Conservation (phyloP, 2,329 filamentous ascomycete species). For the Epicoccum nigrum region DNA sequence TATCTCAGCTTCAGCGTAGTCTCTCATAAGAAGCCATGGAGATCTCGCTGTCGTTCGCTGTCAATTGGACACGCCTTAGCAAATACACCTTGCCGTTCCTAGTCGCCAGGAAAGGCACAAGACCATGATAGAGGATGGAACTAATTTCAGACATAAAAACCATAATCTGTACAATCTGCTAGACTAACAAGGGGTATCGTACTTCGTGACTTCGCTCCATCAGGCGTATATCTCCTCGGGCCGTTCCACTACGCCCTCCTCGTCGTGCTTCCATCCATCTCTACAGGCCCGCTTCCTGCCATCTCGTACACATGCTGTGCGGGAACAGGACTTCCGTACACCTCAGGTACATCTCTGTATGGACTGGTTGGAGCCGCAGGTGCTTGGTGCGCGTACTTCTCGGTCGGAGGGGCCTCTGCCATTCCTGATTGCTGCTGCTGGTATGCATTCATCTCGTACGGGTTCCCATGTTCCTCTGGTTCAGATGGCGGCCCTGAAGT, state of each 20-base stretch:
- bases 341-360: conserved; percentile 7
- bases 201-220: not conserved
- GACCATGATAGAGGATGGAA: no score
- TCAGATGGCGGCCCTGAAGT: conserved; percentile 4
- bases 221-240: not conserved
- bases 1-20: no score
- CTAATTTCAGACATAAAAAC: not conserved
- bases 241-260: not conserved
- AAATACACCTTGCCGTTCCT: no score
- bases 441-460: conserved; percentile 14
- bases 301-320: conserved; percentile 4
- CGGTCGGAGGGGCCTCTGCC: conserved; percentile 3
- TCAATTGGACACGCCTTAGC: no score
- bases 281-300: conserved; percentile 11
- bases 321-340: conserved; percentile 1
- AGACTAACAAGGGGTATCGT: not conserved
- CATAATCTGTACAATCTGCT: not conserved
- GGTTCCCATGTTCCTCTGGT: conserved; percentile 15
- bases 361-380: not conserved
- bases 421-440: conserved; percentile 7
- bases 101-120: no score
- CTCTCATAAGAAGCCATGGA: no score
- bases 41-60: no score
- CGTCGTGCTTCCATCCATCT: conserved; percentile 11
- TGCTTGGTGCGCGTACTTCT: conserved; percentile 18